Percentiles rank a stretch among this genome's conserved stretches.
phyloP scores from a whole-genome alignment of 352 stramenopile species.

The Phytophthora rubi region DNA sequence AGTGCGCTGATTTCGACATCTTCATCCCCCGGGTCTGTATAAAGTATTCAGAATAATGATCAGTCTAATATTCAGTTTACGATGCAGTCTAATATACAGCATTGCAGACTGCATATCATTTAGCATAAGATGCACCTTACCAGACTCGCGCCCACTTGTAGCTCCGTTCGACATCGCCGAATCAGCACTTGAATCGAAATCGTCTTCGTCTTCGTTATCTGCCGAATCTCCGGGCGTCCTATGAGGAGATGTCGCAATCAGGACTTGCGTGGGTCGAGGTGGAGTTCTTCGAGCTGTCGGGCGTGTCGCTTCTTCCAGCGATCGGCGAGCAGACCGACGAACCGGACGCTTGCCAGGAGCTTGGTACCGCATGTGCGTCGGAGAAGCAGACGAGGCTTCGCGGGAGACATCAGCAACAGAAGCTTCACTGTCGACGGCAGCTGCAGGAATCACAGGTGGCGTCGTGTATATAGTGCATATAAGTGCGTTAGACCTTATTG shows the following conservation, averaged over 20 bases:
- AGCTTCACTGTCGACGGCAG: background rate
- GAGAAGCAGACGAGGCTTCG: background rate
- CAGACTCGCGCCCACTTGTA: background rate
- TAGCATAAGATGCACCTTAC: conserved; percentile 12
- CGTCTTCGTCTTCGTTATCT: background rate
- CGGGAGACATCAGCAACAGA: background rate
- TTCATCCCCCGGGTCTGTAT: background rate
- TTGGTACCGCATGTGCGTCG: background rate
- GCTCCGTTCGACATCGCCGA: background rate
- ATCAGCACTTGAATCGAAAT: background rate
- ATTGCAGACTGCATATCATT: conserved; percentile 10
- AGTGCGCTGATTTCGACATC: background rate
- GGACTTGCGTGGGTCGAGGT: background rate
- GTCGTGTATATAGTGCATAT: background rate
- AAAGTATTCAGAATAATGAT: conserved; percentile 7
- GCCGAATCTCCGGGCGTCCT: background rate
- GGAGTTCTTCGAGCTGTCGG: background rate
- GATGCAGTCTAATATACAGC: conserved; percentile 14
- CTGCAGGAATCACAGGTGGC: background rate
- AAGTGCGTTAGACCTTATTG: background rate
- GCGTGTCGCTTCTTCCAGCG: background rate
- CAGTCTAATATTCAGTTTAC: background rate
- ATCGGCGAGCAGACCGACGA: background rate
- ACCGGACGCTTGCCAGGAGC: background rate
- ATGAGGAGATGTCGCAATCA: background rate